These are phyloP conservation scores for Dentipellis sp. DNA, from an alignment of 768 basidiomycete species.

Conservation along the genomic window DNA sequence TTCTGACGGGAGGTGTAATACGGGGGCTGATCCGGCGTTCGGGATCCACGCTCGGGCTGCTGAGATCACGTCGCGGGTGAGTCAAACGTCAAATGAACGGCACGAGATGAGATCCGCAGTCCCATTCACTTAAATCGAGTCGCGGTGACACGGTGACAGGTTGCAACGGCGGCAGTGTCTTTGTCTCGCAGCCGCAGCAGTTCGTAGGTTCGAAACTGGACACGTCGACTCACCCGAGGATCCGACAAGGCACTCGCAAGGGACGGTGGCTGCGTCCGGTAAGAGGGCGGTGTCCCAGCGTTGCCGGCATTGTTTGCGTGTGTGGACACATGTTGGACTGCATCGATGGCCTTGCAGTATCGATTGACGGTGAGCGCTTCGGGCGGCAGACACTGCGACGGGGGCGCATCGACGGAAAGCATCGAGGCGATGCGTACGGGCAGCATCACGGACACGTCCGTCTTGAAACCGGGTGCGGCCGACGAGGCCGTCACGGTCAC, in stretches of 20 bases:
- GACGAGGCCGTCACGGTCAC: slow-evolving; percentile 53
- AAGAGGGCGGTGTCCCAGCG: slow-evolving; percentile 2
- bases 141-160: too few species aligned
- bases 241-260: not conserved
- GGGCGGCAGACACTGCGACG: slow-evolving; percentile 21
- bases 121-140: too few species aligned
- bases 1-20: not conserved
- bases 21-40: not conserved
- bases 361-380: not conserved
- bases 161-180: too few species aligned
- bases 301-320: not conserved
- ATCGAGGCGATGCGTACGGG: slow-evolving; percentile 78
- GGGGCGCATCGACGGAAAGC: slow-evolving; percentile 78
- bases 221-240: not conserved
- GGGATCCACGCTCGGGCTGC: not conserved
- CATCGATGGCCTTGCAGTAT: not conserved
- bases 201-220: too few species aligned
- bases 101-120: too few species aligned
- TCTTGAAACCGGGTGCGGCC: slow-evolving; percentile 25
- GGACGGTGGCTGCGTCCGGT: not conserved
- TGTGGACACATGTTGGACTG: not conserved
- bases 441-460: slow-evolving; percentile 60
- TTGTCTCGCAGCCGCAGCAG: too few species aligned
- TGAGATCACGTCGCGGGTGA: too few species aligned
- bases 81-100: too few species aligned